phyloP scores from a whole-genome alignment of 495 filamentous ascomycete genomes.

The Aspergillus asperescens region DNA sequence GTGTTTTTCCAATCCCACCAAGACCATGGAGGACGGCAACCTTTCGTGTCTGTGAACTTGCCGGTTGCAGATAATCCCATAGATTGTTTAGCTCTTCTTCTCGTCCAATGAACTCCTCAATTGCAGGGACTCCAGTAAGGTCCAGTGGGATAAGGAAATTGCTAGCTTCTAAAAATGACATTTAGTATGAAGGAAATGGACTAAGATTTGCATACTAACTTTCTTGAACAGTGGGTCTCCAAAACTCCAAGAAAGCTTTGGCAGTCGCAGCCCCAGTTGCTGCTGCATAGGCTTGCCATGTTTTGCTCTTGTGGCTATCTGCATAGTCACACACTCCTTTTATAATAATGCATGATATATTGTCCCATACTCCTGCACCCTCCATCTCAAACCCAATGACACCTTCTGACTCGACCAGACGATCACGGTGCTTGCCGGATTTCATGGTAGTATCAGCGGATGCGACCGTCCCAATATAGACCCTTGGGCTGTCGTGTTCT shows the following conservation, averaged over 20 bases:
- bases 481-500: constrained; percentile 15
- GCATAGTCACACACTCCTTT: constrained; percentile 44
- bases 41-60: constrained; percentile 16
- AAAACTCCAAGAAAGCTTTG: constrained; percentile 20
- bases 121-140: constrained; percentile 22
- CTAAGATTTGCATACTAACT: constrained; percentile 9
- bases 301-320: constrained; percentile 39
- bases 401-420: constrained; percentile 13
- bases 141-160: constrained; percentile 23
- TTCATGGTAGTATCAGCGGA: constrained; percentile 26
- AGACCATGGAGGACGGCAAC: constrained; percentile 34
- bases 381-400: constrained; percentile 41
- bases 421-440: constrained; percentile 19
- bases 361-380: constrained; percentile 39
- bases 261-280: constrained; percentile 33
- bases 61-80: constrained; percentile 23
- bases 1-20: constrained; percentile 41
- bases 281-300: constrained; percentile 40
- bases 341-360: constrained; percentile 35
- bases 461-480: constrained; percentile 28
- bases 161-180: constrained; percentile 9
- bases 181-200: constrained; percentile 5
- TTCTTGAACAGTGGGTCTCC: constrained; percentile 13
- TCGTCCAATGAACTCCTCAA: constrained; percentile 26
- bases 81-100: constrained; percentile 23